These are phyloP conservation scores for Aureobasidium namibiae DNA, from an alignment of 2,329 filamentous ascomycete species.

Conservation along the genomic window DNA sequence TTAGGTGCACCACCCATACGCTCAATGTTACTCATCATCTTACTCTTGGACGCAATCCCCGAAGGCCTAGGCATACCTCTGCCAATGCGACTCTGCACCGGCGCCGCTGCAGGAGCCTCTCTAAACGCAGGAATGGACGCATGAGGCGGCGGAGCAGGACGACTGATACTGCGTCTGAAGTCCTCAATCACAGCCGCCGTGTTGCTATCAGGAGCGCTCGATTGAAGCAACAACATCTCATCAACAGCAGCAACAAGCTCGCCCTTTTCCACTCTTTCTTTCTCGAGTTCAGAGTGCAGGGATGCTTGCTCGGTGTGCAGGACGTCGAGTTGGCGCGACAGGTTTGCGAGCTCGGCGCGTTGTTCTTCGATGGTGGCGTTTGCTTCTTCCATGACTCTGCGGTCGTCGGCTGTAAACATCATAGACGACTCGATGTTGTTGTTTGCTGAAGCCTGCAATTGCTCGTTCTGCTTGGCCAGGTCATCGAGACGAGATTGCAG, in stretches of 20 bases:
- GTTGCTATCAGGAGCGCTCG: conserved; percentile 33
- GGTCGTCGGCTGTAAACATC: conserved; percentile 15
- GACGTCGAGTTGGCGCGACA: conserved; percentile 63
- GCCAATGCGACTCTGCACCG: conserved; percentile 39
- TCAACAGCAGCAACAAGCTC: conserved; percentile 74
- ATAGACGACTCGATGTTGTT: conserved; percentile 39
- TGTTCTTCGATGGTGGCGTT: conserved; percentile 50
- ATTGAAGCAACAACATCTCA: conserved; percentile 68
- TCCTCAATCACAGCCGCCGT: conserved; percentile 35
- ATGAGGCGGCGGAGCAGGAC: conserved; percentile 32
- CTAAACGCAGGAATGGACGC: conserved; percentile 41
- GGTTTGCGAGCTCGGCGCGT: conserved; percentile 64
- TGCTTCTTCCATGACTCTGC: conserved; percentile 18
- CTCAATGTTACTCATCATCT: conserved; percentile 79
- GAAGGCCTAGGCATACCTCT: conserved; percentile 28
- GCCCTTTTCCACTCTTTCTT: conserved; percentile 73
- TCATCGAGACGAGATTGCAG: conserved; percentile 65
- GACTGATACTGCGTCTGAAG: conserved; percentile 48
- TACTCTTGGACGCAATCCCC: conserved; percentile 46
- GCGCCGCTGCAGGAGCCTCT: conserved; percentile 48
- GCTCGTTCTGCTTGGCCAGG: conserved; percentile 65
- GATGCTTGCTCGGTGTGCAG: conserved; percentile 61
- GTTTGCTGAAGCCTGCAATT: conserved; percentile 58
- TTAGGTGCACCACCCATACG: conserved; percentile 55
- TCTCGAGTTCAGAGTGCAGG: conserved; percentile 58